Evolutionary conservation across 495 filamentous ascomycete genomes (phyloP).

Genomic region (Articulospora tetracladia): DNA sequence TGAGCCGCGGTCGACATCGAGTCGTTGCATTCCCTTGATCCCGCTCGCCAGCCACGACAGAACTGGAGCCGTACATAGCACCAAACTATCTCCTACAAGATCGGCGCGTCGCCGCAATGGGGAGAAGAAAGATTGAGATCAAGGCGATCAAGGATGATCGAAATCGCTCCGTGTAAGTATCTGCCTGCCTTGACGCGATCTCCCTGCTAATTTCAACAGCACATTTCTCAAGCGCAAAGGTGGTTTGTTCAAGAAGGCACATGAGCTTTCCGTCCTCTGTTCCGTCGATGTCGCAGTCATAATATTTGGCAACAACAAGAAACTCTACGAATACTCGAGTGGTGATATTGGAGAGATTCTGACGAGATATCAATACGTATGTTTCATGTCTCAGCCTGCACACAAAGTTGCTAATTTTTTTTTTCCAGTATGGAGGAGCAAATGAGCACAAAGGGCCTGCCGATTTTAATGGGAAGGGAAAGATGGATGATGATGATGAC

Average conservation of each 20-base stretch:
- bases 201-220: constrained; percentile 40
- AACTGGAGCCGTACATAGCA: constrained; percentile 26
- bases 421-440: constrained; percentile 74
- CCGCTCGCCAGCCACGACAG: constrained; percentile 4
- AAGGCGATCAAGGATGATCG: constrained; percentile 99
- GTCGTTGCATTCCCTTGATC: constrained; percentile 4
- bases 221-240: constrained; percentile 99
- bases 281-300: constrained; percentile 98
- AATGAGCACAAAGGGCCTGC: constrained; percentile 95
- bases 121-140: constrained; percentile 88
- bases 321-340: constrained; percentile 96
- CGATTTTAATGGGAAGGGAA: constrained; percentile 84
- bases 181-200: not conserved
- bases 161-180: constrained; percentile 92
- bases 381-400: constrained; percentile 33
- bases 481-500: constrained; percentile 86
- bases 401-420: not conserved
- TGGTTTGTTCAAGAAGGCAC: constrained; percentile 98
- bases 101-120: constrained; percentile 42
- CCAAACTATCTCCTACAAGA: constrained; percentile 19
- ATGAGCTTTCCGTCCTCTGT: constrained; percentile 96
- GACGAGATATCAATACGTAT: constrained; percentile 81
- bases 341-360: constrained; percentile 88
- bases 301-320: constrained; percentile 97
- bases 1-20: constrained; percentile 1